Conservation (phyloP, 2,329 filamentous ascomycete genomes). For the Colletotrichum magnum region DNA sequence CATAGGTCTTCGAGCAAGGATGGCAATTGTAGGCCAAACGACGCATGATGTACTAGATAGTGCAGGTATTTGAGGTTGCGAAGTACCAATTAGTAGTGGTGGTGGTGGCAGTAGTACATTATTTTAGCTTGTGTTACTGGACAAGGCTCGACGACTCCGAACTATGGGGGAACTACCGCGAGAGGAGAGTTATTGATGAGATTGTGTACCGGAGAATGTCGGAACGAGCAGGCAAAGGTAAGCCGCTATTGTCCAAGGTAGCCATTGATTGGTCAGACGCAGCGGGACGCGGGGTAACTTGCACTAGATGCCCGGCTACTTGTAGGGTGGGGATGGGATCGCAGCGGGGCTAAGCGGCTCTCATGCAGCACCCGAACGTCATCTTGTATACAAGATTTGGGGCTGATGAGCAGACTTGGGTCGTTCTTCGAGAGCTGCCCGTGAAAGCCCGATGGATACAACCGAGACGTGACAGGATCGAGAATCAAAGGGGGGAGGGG, state of each 20-base stretch:
- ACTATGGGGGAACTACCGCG: neutral
- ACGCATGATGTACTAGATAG: neutral
- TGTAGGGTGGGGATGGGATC: constrained; percentile 2
- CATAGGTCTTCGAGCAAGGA: neutral
- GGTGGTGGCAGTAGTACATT: too few relatives aligned
- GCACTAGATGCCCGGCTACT: constrained; percentile 26
- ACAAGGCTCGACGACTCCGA: neutral
- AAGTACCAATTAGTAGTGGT: too few relatives aligned
- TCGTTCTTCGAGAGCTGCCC: constrained; percentile 2
- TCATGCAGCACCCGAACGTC: constrained; percentile 39
- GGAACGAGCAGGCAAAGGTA: constrained; percentile 26
- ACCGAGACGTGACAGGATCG: neutral
- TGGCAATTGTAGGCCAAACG: neutral
- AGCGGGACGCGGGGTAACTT: constrained; percentile 33
- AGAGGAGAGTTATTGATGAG: neutral
- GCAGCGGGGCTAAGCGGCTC: constrained; percentile 38
- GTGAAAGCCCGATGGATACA: constrained; percentile 35
- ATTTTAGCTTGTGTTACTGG: neutral
- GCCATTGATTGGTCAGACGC: constrained; percentile 20
- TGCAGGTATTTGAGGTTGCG: too few relatives aligned
- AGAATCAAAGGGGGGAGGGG: neutral
- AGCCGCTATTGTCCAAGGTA: constrained; percentile 28
- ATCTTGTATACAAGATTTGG: constrained; percentile 36
- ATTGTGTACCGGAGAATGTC: constrained; percentile 37
- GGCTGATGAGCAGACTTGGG: constrained; percentile 7